These are phyloP conservation scores for Artomyces pyxidatus DNA, from an alignment of 768 basidiomycete genomes.

Conservation along the genomic window DNA sequence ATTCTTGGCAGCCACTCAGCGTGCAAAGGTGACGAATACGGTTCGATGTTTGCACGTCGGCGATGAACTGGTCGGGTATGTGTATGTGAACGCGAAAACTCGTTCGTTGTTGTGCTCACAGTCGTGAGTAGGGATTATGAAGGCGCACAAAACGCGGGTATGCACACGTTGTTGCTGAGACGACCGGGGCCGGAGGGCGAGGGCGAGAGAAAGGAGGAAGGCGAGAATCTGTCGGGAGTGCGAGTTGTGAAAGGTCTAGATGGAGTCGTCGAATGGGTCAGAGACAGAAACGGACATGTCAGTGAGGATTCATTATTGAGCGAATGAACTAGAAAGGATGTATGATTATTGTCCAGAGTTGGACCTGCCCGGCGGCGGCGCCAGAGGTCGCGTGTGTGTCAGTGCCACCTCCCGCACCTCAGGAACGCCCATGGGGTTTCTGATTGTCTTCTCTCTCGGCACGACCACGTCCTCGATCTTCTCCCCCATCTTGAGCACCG, in stretches of 20 bases:
- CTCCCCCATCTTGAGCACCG: constrained; percentile 69
- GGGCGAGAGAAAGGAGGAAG: constrained; percentile 33
- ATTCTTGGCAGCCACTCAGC: constrained; percentile 39
- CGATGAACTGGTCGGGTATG: constrained; percentile 64
- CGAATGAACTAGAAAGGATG: too few species aligned
- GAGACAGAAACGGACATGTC: too few species aligned
- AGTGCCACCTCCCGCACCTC: background rate
- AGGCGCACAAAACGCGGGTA: constrained; percentile 48
- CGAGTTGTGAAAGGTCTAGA: constrained; percentile 30
- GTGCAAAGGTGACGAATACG: constrained; percentile 24
- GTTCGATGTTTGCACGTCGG: constrained; percentile 62
- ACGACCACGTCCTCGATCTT: constrained; percentile 60
- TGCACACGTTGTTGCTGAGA: constrained; percentile 50
- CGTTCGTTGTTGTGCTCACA: background rate
- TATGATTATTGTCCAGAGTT: too few species aligned
- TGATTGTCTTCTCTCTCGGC: constrained; percentile 37
- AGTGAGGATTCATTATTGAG: too few species aligned
- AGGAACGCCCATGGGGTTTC: constrained; percentile 7
- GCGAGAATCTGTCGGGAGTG: constrained; percentile 33
- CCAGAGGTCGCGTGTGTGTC: background rate
- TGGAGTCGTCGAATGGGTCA: constrained; percentile 31
- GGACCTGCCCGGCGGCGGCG: background rate
- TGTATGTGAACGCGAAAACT: too few species aligned
- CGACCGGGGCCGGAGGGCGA: constrained; percentile 42
- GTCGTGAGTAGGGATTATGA: constrained; percentile 47